Evolutionary conservation across 352 stramenopile genomes (phyloP), one percentile per base, ranked within the genome.

Genomic region (Phytopythium delawarense): DNA sequence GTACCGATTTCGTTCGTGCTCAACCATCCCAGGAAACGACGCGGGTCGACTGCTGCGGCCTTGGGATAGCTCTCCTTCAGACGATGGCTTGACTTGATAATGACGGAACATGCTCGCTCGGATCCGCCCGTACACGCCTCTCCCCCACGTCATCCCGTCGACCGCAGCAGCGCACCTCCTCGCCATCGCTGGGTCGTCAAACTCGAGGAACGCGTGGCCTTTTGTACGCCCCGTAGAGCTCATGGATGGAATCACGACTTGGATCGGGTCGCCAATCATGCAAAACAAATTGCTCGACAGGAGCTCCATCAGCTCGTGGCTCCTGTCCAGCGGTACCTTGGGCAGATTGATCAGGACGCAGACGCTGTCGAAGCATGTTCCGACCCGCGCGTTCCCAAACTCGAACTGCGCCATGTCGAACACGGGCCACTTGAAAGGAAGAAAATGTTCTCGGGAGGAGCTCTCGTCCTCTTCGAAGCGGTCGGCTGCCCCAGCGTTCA

Each of bases 331-430:
- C 56, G 82, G 70, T n/a, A 95, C 81, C 28, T 88, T 84, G 0
- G 87, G 87, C 30, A 95, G 48, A 30, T 94, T 91, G 34, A 86
- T 87, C n/a, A 95, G 61, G 45, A 95, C 87, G 44, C 86, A 92
- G 1, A 95, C 83, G 61, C 78, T 90, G 25, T 91, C 79, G 58
- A 94, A 95, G 60, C 87, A 91, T 39, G 87, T 95, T 7, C 79
- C 83, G 7, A 65, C 18, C 6, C 87, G 87, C 4, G 87, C 82
- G 50, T 87, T 95, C 32, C 83, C 84, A 57, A 95, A 94, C 62
- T 95, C 87, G 28, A 94, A 95, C 64, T 94, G 87, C 0, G 87
- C 87, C 87, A 95, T 95, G 57, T 95, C 87, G 59, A 95, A 94
- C 9, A 95, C 84, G 28, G 87, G 87, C 87, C 87, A 95, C 53